Percentiles rank a stretch among this genome's conserved stretches.
Conservation (phyloP, 768 basidiomycete genomes). For the Amanita rimosa region DNA sequence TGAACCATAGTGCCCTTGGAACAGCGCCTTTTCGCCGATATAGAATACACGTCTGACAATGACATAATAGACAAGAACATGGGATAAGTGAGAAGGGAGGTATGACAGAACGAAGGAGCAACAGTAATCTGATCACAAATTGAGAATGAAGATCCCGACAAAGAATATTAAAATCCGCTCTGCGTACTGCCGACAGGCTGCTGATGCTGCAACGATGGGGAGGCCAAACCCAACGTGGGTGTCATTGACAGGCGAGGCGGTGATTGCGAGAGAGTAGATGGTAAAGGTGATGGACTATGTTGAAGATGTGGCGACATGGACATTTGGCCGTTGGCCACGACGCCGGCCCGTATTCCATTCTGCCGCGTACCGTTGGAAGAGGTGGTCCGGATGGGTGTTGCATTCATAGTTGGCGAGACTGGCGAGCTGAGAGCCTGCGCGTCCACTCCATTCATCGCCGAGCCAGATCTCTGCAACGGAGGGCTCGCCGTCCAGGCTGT, state of each 20-base stretch:
- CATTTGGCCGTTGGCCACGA: conserved; percentile 27
- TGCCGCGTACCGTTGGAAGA: conserved; percentile 49
- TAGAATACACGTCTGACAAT: conserved; percentile 3
- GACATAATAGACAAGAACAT: conserved; percentile 6
- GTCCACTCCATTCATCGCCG: conserved; percentile 23
- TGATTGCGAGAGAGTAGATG: conserved; percentile 29
- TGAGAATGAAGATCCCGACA: not conserved
- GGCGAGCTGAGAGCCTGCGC: conserved; percentile 16
- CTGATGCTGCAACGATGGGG: conserved; percentile 45
- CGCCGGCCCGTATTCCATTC: conserved; percentile 18
- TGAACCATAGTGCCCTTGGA: not conserved
- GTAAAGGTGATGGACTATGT: conserved; percentile 35
- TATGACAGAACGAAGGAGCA: not conserved
- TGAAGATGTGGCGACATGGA: conserved; percentile 41
- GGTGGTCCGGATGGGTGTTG: conserved; percentile 34
- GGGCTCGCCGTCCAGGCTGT: conserved; percentile 20
- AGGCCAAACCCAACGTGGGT: conserved; percentile 40
- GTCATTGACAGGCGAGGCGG: conserved; percentile 39
- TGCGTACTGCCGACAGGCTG: conserved; percentile 40
- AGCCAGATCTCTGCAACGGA: conserved; percentile 21
- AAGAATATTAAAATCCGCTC: conserved; percentile 31
- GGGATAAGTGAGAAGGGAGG: not conserved
- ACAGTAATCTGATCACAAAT: conserved; percentile 1
- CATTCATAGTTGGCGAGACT: conserved; percentile 25
- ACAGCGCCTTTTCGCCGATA: conserved; percentile 1